Evolutionary conservation across 768 basidiomycete species (phyloP), one percentile per base, ranked within the genome.

Genomic region (Vishniacozyma victoriae): DNA sequence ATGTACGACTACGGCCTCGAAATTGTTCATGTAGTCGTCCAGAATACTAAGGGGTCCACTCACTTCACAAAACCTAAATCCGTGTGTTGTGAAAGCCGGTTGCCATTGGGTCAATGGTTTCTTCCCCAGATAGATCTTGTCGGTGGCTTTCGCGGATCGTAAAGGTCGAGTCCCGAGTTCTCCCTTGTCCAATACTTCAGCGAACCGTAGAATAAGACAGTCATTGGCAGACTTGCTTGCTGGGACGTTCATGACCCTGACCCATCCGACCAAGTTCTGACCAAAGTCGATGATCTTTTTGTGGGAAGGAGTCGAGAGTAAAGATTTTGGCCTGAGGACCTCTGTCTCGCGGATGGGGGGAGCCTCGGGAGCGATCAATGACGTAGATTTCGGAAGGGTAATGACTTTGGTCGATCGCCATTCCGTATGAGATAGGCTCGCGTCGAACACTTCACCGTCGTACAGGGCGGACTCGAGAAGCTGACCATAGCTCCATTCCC

Each of bases 281-380:
- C 62, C 62, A 44, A 65, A 65, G 46, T 65, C 62, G 40, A 65
- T 24, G 22, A 59, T 47, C n/a, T 15, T 52, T 46, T 65, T 62
- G 3, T 60, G 57, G 14, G 41, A 35, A 1, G 61, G 60, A 1
- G 62, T 59, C 11, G 39, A 56, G 60, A 62, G 61, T 36, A 65
- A 29, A 22, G 58, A 48, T 9, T 40, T 42, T 13, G 51, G 27
- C 14, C 39, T 29, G 35, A 62, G 15, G 14, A 16, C 25, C 38
- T 57, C 27, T 2, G 43, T 54, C n/a, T 25, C 15, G 16, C 60
- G 33, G 18, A 65, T 53, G 15, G 62, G 62, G 3, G 62, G 54
- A 7, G 52, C 27, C 41, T 65, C 61, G 11, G 59, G 41, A 9
- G 51, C 35, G 26, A 62, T 46, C 2, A 62, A 47, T 29, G n/a